A percentile compares a stretch with the other conserved stretches of the same genome.
These are phyloP conservation scores for Leccinum griseonigrum DNA, from an alignment of 1,284 basidiomycete species.

Conservation along the genomic window DNA sequence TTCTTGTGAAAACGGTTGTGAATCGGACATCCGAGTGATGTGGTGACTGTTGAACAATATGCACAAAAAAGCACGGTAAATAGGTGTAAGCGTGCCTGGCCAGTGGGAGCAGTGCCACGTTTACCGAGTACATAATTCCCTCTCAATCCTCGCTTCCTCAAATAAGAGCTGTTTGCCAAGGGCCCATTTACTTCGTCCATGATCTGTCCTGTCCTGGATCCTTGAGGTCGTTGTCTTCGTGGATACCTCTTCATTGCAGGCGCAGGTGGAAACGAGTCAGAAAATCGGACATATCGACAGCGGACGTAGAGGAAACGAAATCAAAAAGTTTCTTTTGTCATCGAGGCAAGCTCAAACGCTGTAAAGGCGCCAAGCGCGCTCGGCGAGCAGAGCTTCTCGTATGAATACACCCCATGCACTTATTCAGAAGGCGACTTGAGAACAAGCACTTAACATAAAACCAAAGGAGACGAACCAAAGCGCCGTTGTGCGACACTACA, in stretches of 20 bases:
- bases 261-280: constrained; percentile 63
- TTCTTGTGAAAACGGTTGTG: background rate
- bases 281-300: constrained; percentile 75
- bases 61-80: too few species aligned
- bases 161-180: constrained; percentile 84
- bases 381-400: constrained; percentile 87
- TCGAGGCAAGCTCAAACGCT: constrained; percentile 8
- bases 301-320: constrained; percentile 94
- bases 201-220: constrained; percentile 85
- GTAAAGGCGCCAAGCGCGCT: constrained; percentile 92
- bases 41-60: too few species aligned
- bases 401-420: constrained; percentile 99
- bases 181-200: constrained; percentile 99
- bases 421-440: constrained; percentile 28
- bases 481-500: constrained; percentile 93
- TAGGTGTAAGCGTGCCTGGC: too few species aligned
- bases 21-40: background rate
- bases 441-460: background rate
- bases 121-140: constrained; percentile 46
- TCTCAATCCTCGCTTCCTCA: constrained; percentile 82
- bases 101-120: too few species aligned
- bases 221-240: constrained; percentile 88
- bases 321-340: constrained; percentile 80
- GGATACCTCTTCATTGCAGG: constrained; percentile 60
- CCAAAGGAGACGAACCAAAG: constrained; percentile 61